Conservation (phyloP, 371 early-diverging fungal species). For the Zychaea mexicana region DNA sequence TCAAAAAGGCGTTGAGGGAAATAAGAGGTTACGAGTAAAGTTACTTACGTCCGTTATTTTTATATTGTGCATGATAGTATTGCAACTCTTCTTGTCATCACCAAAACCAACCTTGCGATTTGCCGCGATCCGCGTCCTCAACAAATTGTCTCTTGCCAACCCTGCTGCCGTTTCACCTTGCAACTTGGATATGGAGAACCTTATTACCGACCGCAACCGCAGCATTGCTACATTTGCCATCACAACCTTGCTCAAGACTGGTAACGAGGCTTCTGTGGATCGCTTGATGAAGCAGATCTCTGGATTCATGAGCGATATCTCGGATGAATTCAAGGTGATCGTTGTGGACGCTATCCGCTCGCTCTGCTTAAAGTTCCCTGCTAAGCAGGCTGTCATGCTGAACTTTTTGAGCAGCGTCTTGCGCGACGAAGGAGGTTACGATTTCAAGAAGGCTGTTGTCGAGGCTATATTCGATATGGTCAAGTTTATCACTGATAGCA, state of each 20-base stretch:
- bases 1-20: background rate
- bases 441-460: conserved; percentile 94
- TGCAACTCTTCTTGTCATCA: conserved; percentile 91
- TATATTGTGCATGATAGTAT: conserved; percentile 42
- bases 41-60: background rate
- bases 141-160: conserved; percentile 85
- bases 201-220: conserved; percentile 95
- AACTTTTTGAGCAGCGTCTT: conserved; percentile 89
- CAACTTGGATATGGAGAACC: conserved; percentile 96
- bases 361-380: conserved; percentile 95
- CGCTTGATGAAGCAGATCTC: conserved; percentile 97
- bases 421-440: conserved; percentile 97
- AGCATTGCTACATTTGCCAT: conserved; percentile 98
- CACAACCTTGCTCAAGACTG: conserved; percentile 97
- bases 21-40: too few relatives aligned
- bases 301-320: conserved; percentile 95
- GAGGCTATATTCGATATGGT: conserved; percentile 97
- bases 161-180: conserved; percentile 91
- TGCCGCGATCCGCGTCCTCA: conserved; percentile 95
- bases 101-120: conserved; percentile 93
- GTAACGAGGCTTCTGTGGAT: conserved; percentile 97
- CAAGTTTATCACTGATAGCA: conserved; percentile 89
- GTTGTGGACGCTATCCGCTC: conserved; percentile 97
- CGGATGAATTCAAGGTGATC: conserved; percentile 98
- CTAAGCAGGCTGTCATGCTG: conserved; percentile 92